These are phyloP conservation scores for Rhodotorula sp. DNA, from an alignment of 1,284 basidiomycete species.

Conservation along the genomic window DNA sequence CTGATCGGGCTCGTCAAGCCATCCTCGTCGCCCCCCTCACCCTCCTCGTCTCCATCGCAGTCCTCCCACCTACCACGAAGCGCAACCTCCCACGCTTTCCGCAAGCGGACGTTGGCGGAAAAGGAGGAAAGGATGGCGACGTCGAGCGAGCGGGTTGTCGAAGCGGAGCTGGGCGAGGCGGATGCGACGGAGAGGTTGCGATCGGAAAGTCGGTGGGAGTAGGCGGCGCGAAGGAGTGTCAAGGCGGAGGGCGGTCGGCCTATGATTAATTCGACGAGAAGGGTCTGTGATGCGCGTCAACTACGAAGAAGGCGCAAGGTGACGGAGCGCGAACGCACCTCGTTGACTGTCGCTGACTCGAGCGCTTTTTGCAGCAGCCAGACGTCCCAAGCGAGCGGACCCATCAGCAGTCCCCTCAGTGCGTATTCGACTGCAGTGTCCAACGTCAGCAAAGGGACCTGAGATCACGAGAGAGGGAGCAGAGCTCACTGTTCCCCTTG, in stretches of 20 bases:
- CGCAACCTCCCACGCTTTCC: slow-evolving; percentile 34
- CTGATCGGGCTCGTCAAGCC: not conserved
- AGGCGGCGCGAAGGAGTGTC: slow-evolving; percentile 32
- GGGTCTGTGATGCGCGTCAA: slow-evolving; percentile 6
- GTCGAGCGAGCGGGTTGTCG: slow-evolving; percentile 27
- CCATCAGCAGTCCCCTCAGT: slow-evolving; percentile 29
- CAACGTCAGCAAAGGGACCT: no score
- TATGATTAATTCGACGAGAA: slow-evolving; percentile 35
- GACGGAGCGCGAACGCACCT: slow-evolving; percentile 7
- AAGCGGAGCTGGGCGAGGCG: not conserved
- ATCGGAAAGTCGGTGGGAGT: slow-evolving; percentile 16
- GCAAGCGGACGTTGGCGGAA: slow-evolving; percentile 23
- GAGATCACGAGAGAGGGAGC: not conserved
- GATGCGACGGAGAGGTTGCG: not conserved
- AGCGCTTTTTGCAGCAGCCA: slow-evolving; percentile 28
- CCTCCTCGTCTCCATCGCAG: not conserved
- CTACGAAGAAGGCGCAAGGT: not conserved
- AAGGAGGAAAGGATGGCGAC: slow-evolving; percentile 28
- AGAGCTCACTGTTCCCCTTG: slow-evolving; percentile 28
- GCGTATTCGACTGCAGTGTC: slow-evolving; percentile 21
- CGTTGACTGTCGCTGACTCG: slow-evolving; percentile 23
- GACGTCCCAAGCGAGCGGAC: slow-evolving; percentile 35
- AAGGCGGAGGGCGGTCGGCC: slow-evolving; percentile 27
- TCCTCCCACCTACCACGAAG: slow-evolving; percentile 36
- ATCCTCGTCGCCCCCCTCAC: not conserved